Percentiles rank a stretch among this genome's conserved stretches.
phyloP scores from a whole-genome alignment of 768 basidiomycete species.

The Serendipita sp. region DNA sequence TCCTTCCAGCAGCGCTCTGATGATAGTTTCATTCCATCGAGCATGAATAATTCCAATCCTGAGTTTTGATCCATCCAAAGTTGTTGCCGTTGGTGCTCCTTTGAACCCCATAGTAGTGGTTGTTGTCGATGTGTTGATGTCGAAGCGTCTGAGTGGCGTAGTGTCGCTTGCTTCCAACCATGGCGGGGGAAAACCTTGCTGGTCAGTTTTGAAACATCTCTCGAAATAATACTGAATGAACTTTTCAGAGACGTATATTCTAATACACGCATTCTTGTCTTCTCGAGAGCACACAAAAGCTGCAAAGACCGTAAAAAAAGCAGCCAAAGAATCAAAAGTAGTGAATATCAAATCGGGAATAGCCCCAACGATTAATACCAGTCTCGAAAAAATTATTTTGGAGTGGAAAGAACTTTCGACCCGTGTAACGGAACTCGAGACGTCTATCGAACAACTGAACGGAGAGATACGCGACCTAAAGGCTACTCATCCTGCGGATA shows the following conservation, averaged over 20 bases:
- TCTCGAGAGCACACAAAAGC: constrained; percentile 51
- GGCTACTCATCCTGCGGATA: neutral
- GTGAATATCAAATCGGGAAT: neutral
- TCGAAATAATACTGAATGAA: neutral
- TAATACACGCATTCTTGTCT: constrained; percentile 58
- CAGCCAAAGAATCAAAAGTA: constrained; percentile 30
- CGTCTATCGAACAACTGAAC: neutral
- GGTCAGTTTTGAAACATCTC: neutral
- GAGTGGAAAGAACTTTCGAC: constrained; percentile 35
- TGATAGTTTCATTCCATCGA: constrained; percentile 83
- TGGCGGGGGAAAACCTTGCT: neutral
- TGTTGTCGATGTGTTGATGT: neutral
- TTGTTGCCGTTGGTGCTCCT: constrained; percentile 32
- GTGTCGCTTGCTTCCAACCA: neutral
- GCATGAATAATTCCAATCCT: constrained; percentile 90
- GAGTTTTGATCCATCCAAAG: constrained; percentile 63
- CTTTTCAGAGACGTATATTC: constrained; percentile 48
- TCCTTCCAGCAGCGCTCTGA: constrained; percentile 72
- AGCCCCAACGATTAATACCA: neutral
- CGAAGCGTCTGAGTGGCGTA: constrained; percentile 7
- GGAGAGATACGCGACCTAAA: neutral
- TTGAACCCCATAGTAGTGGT: neutral
- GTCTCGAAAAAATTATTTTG: constrained; percentile 39
- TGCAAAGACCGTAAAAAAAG: constrained; percentile 58
- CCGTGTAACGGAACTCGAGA: neutral